These are phyloP conservation scores for Penicillium psychrofluorescens DNA, from an alignment of 495 filamentous ascomycete genomes.

Conservation along the genomic window DNA sequence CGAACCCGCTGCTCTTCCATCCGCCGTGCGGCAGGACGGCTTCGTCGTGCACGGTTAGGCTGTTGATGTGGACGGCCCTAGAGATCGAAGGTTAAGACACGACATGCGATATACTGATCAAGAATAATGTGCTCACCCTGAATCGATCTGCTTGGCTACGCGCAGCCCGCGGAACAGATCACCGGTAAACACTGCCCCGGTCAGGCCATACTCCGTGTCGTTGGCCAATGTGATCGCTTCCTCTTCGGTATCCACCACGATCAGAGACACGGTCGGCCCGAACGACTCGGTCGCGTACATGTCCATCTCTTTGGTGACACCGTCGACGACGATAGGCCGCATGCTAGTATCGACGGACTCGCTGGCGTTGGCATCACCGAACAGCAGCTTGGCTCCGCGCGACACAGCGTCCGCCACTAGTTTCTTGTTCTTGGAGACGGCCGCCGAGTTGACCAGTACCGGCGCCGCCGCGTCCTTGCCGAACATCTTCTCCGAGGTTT, in stretches of 20 bases:
- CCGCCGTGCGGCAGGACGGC: constrained; percentile 73
- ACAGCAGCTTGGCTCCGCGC: constrained; percentile 62
- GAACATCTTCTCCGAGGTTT: constrained; percentile 38
- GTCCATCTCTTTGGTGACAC: constrained; percentile 75
- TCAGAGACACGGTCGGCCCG: constrained; percentile 64
- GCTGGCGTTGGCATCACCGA: constrained; percentile 44
- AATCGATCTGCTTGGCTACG: constrained; percentile 41
- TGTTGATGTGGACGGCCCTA: constrained; percentile 82
- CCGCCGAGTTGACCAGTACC: constrained; percentile 52
- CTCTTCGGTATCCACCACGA: constrained; percentile 40
- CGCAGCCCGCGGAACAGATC: constrained; percentile 41
- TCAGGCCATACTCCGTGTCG: constrained; percentile 47
- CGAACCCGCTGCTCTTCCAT: constrained; percentile 77
- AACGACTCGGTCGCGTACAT: constrained; percentile 77
- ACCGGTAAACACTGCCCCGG: constrained; percentile 39
- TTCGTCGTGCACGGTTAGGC: constrained; percentile 81
- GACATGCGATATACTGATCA: not conserved
- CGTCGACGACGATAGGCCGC: constrained; percentile 62
- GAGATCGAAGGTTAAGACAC: constrained; percentile 1
- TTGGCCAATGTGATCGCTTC: constrained; percentile 43
- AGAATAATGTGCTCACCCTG: constrained; percentile 27
- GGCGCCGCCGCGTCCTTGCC: constrained; percentile 43
- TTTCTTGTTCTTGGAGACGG: constrained; percentile 59
- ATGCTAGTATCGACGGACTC: constrained; percentile 48
- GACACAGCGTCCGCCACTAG: constrained; percentile 58